These are phyloP conservation scores for Pestalotiopsis sp. DNA, from an alignment of 2,329 filamentous ascomycete species.

Conservation along the genomic window DNA sequence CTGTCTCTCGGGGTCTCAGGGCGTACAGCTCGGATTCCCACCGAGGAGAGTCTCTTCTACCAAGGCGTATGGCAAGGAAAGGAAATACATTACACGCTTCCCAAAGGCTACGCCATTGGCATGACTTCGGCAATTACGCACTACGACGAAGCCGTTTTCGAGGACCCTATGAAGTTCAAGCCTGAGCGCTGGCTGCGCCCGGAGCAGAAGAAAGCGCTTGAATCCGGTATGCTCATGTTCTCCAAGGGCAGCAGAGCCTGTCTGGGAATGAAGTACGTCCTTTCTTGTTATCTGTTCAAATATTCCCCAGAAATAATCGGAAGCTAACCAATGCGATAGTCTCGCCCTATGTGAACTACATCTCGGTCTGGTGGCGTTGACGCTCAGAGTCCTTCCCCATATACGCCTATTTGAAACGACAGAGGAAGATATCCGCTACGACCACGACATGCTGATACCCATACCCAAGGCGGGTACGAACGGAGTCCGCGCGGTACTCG, in stretches of 20 bases:
- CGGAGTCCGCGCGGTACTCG: conserved; percentile 11
- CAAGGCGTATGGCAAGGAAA: conserved; percentile 14
- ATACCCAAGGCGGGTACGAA: conserved; percentile 14
- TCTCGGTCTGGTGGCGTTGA: conserved; percentile 21
- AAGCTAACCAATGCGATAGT: conserved; percentile 11
- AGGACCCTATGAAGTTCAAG: conserved; percentile 21
- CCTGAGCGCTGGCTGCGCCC: conserved; percentile 25
- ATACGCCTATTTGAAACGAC: conserved; percentile 24
- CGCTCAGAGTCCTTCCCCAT: conserved; percentile 26
- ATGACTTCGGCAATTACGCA: conserved; percentile 22
- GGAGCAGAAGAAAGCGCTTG: conserved; percentile 12
- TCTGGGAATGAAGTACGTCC: conserved; percentile 28
- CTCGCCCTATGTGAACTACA: conserved; percentile 28
- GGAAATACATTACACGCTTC: conserved; percentile 17
- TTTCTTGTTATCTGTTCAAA: neutral
- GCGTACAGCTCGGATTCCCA: conserved; percentile 20
- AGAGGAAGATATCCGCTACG: conserved; percentile 29
- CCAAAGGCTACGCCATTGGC: conserved; percentile 23
- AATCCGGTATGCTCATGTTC: conserved; percentile 20
- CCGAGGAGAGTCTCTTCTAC: conserved; percentile 22
- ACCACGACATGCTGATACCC: conserved; percentile 28
- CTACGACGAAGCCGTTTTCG: conserved; percentile 23
- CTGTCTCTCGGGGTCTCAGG: conserved; percentile 20
- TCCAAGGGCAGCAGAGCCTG: conserved; percentile 25
- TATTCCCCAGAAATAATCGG: neutral